Evolutionary conservation across 2,329 filamentous ascomycete genomes (phyloP), one percentile per base, ranked within the genome.

Genomic region (Cytospora schulzeri): DNA sequence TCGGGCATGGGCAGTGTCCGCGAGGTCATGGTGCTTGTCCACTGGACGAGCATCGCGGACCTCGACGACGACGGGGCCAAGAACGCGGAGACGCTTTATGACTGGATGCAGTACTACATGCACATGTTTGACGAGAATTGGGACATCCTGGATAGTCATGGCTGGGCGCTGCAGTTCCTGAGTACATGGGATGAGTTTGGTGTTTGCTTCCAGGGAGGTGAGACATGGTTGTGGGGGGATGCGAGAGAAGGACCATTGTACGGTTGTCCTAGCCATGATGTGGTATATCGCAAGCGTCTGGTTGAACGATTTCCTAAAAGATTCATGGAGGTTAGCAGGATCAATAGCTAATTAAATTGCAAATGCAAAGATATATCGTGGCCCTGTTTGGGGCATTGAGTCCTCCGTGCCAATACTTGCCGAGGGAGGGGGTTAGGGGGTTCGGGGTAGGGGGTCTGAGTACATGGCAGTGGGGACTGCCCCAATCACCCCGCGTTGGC

Each of bases 51-150:
- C 65, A 67, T 67, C 26, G 62, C 58, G 9, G 65, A 67, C 41
- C 28, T 67, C 38, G 65, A 67, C 41, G 65, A 67, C 41, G 62
- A 50, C 24, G 55, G 26, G 22, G 33, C 22, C 7, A 62, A 62
- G 62, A 59, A 35, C 56, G 51, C 31, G 28, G 62, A 65, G 65
- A 65, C 55, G 1, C 58, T 67, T 19, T 65, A 65, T 51, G 65
- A 67, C 59, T 67, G 65, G 65, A 65, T 67, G 65, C 65, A 67
- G 59, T 67, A 67, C 45, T 67, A 65, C 45, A 62, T 67, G 62
- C 58, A 48, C 29, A 67, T 67, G 15, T 62, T 67, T 31, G 62
- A 67, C 31, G 65, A 67, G 65, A 60, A 64, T 56, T 65, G 65
- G 65, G 65, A 67, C 59, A 60, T 62, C 17, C 38, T 64, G 55